These are phyloP conservation scores for Aspergillus tamarii DNA, from an alignment of 2,329 filamentous ascomycete species.

Conservation along the genomic window DNA sequence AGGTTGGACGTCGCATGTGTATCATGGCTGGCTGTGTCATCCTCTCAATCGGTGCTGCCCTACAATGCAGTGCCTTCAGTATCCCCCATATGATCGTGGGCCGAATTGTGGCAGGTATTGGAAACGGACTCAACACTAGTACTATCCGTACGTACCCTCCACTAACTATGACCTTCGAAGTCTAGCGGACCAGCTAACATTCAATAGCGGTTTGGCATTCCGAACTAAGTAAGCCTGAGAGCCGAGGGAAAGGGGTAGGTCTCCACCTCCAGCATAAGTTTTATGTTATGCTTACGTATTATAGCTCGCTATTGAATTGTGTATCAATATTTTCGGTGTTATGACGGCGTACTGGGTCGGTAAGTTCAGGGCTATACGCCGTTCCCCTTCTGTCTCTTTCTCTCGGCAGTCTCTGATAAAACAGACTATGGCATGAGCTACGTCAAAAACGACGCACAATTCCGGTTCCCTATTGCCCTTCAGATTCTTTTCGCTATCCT, in stretches of 20 bases:
- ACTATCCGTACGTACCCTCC: constrained; percentile 37
- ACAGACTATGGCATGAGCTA: constrained; percentile 33
- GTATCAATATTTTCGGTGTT: constrained; percentile 35
- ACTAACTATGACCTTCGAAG: too few relatives aligned
- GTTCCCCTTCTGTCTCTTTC: neutral
- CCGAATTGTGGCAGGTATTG: constrained; percentile 53
- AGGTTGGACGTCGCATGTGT: constrained; percentile 52
- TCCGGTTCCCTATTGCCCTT: constrained; percentile 38
- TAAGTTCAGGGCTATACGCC: constrained; percentile 12
- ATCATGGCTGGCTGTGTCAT: constrained; percentile 48
- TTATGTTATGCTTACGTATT: constrained; percentile 12
- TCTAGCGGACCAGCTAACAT: neutral
- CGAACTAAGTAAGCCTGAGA: constrained; percentile 31
- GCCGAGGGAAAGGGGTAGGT: constrained; percentile 33
- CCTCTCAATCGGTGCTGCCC: constrained; percentile 33
- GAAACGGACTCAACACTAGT: constrained; percentile 50
- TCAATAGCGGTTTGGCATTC: constrained; percentile 34
- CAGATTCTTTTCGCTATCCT: constrained; percentile 36
- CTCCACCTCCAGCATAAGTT: neutral
- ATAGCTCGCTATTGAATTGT: constrained; percentile 33
- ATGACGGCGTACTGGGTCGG: constrained; percentile 41
- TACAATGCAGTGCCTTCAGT: constrained; percentile 29
- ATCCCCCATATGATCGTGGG: constrained; percentile 46
- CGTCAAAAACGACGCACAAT: constrained; percentile 31
- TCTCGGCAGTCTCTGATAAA: neutral